Evolutionary conservation across 768 basidiomycete species (phyloP).

Genomic region (Lactarius quietus): DNA sequence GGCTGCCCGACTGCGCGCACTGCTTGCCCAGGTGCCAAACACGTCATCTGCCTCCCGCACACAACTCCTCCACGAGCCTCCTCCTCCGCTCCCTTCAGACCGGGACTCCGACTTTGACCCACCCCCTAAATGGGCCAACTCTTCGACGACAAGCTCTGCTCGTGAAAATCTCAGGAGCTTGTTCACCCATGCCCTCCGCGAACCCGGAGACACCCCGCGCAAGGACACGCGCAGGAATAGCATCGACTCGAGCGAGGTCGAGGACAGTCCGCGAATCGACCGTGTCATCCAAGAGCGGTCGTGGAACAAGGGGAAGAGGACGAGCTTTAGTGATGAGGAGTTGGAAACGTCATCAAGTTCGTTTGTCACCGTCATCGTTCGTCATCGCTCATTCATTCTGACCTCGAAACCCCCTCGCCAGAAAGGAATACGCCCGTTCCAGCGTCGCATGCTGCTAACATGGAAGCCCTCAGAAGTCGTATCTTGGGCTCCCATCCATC

Average conservation of each 20-base stretch:
- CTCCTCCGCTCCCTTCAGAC: conserved; percentile 23
- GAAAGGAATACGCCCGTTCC: conserved; percentile 3
- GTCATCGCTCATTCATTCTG: not conserved
- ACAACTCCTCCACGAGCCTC: conserved; percentile 24
- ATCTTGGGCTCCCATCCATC: conserved; percentile 11
- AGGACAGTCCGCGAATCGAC: conserved; percentile 26
- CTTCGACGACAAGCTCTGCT: conserved; percentile 7
- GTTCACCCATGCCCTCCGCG: conserved; percentile 23
- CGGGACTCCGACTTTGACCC: conserved; percentile 27
- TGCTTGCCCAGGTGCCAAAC: conserved; percentile 21
- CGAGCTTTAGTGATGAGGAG: conserved; percentile 25
- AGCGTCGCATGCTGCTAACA: conserved; percentile 20
- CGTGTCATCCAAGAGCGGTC: conserved; percentile 23
- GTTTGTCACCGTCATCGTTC: conserved; percentile 5
- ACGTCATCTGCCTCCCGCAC: conserved; percentile 21
- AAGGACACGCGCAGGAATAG: conserved; percentile 23
- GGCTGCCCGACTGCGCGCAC: conserved; percentile 23
- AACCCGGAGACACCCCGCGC: conserved; percentile 18
- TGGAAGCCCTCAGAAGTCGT: conserved; percentile 21
- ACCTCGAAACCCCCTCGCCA: not conserved
- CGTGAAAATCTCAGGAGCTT: conserved; percentile 24
- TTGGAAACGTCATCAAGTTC: conserved; percentile 21
- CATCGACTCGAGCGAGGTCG: conserved; percentile 27
- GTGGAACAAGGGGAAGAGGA: conserved; percentile 25
- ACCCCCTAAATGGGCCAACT: conserved; percentile 21